These are phyloP conservation scores for Cladosporium phlei DNA, from an alignment of 2,329 filamentous ascomycete genomes.

Conservation along the genomic window DNA sequence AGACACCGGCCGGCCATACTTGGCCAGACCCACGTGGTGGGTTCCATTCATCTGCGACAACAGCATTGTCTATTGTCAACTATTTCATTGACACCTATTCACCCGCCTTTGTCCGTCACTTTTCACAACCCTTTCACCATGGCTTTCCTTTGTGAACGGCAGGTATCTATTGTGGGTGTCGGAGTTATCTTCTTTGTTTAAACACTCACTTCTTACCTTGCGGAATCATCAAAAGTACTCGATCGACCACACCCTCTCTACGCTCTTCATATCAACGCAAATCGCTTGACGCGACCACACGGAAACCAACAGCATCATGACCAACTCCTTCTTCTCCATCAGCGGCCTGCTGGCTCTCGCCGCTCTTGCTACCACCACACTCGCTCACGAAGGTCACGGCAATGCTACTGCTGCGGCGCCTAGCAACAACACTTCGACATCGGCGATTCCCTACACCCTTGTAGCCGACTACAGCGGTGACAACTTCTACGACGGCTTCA, in stretches of 20 bases:
- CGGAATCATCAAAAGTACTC: not conserved
- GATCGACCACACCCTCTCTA: not conserved
- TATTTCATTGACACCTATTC: not conserved
- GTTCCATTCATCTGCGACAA: not conserved
- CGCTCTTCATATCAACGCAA: not conserved
- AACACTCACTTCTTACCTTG: not conserved
- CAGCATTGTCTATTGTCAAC: slow-evolving; percentile 6
- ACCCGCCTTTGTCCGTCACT: not conserved
- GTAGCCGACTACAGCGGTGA: slow-evolving; percentile 27
- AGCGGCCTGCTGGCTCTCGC: slow-evolving; percentile 11
- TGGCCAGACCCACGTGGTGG: too few relatives aligned
- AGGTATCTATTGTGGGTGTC: not conserved
- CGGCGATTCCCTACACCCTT: slow-evolving; percentile 23
- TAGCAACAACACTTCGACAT: slow-evolving; percentile 6
- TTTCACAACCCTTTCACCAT: slow-evolving; percentile 1
- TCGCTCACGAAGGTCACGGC: slow-evolving; percentile 13
- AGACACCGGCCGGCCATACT: too few relatives aligned
- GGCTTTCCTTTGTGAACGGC: slow-evolving; percentile 4
- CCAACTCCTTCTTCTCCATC: not conserved
- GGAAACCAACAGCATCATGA: not conserved
- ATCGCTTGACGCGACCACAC: slow-evolving; percentile 12
- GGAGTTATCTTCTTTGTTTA: not conserved
- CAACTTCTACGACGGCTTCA: slow-evolving; percentile 43
- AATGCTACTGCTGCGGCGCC: slow-evolving; percentile 10
- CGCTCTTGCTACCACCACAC: slow-evolving; percentile 10